Base-by-base conservation (phyloP, 2,329 filamentous ascomycete species). In the Chaetomium strumarium region DNA sequence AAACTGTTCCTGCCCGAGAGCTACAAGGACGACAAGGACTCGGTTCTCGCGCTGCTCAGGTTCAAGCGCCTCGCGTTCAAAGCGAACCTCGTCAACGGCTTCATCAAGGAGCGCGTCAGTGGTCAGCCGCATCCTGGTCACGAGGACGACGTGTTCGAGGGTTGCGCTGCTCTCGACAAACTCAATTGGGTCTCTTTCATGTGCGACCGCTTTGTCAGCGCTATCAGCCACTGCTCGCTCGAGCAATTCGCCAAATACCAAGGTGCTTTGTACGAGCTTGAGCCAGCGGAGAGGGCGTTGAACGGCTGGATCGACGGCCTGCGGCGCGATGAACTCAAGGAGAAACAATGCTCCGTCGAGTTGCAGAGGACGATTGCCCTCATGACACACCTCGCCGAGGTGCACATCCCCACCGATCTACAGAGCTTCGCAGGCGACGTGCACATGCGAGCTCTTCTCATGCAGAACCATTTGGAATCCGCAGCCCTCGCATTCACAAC, bases 21-120 rank as follows among this genome's bases (percentile, higher is more conserved):
- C 17, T 96, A 89, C 66, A 84, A 86, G 60, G 73, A 81, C 16
- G 90, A 96, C 59, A 80, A 84, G 55, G 88, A 95, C 64, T 93
- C 92, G 1, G 84, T 97, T n/a, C 77, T 93, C 31, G 89, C 92
- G 6, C 78, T 96, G 47, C 78, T 99, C 51, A 81, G 90, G 9
- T 95, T 96, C 75, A 91, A 88, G 67, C 80, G 92, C 41, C 79
- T 97, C 44, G 83, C 82, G 1, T 96, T 95, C 76, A 99, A 97
- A 73, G 86, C 91, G 1, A 83, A 81, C 46, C 74, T 96, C 45
- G 77, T 95, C 53, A 84, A 85, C 58, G 80, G 77, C 34, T 90
- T 93, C 59, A 79, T 96, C 63, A 87, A 86, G 59, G 90, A 96
- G 62, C 81, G 85, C 45, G 75, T 92, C 61, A 82, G 81, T 50